phyloP scores from a whole-genome alignment of 805 yeast genomes.

The Ascoidea rubescens region DNA sequence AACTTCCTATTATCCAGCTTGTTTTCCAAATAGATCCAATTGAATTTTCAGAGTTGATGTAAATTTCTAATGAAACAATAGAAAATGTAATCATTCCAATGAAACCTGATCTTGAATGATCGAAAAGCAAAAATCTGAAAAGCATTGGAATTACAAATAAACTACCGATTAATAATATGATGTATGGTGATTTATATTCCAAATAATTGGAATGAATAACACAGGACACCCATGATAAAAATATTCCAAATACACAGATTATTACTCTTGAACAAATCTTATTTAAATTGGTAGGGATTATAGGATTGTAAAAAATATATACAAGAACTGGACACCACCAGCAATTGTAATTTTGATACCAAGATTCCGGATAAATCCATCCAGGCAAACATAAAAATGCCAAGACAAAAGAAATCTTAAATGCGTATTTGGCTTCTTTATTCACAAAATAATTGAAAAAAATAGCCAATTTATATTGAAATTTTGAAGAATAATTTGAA shows the following conservation, averaged over 20 bases:
- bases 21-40: slow-evolving; percentile 20
- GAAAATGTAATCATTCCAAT: slow-evolving; percentile 27
- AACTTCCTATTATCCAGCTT: slow-evolving; percentile 26
- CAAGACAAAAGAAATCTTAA: slow-evolving; percentile 24
- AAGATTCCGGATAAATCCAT: slow-evolving; percentile 23
- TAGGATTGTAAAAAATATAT: slow-evolving; percentile 25
- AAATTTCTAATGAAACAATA: slow-evolving; percentile 22
- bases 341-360: slow-evolving; percentile 29
- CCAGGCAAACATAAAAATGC: slow-evolving; percentile 28
- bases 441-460: slow-evolving; percentile 19
- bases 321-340: slow-evolving; percentile 29
- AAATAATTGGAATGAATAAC: slow-evolving; percentile 21
- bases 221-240: slow-evolving; percentile 30
- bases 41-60: slow-evolving; percentile 6
- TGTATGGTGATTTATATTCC: slow-evolving; percentile 23
- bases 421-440: slow-evolving; percentile 28
- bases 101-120: slow-evolving; percentile 29
- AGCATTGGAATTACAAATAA: slow-evolving; percentile 21
- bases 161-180: slow-evolving; percentile 25
- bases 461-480: slow-evolving; percentile 26
- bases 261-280: slow-evolving; percentile 19
- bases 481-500: slow-evolving; percentile 12
- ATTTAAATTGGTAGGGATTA: slow-evolving; percentile 16
- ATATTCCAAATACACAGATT: slow-evolving; percentile 25
- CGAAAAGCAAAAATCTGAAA: slow-evolving; percentile 20